Conservation (phyloP, 106 monocot species). For the Allium sativum region DNA sequence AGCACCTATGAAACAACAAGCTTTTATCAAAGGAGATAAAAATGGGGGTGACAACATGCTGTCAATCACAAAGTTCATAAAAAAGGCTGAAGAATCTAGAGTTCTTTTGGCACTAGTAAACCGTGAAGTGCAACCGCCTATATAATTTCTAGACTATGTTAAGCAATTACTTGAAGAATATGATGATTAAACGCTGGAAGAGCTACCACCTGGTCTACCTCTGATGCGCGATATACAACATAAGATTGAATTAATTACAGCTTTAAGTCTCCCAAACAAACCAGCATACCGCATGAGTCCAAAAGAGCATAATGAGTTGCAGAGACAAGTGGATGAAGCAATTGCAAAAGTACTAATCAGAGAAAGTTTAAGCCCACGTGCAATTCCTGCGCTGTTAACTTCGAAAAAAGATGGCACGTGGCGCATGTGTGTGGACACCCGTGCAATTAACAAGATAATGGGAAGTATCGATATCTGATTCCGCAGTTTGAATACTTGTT, state of each 20-base stretch:
- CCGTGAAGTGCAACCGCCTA: neutral
- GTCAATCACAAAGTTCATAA: neutral
- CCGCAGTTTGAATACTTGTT: neutral
- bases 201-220: neutral
- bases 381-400: neutral
- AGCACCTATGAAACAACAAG: neutral
- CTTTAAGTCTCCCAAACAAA: neutral
- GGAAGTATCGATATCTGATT: neutral
- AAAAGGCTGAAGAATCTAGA: neutral
- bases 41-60: neutral
- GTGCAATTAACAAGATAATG: neutral
- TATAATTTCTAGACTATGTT: neutral
- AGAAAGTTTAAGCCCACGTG: neutral
- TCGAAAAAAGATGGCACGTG: neutral
- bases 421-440: neutral
- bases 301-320: neutral
- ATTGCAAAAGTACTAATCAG: neutral
- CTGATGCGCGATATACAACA: neutral
- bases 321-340: neutral
- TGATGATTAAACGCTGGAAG: neutral
- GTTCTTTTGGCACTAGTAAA: neutral
- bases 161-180: neutral
- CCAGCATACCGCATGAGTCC: neutral
- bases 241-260: neutral
- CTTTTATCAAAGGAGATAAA: neutral